Base-by-base conservation (phyloP, 768 basidiomycete genomes). In the Amanita exitialis region DNA sequence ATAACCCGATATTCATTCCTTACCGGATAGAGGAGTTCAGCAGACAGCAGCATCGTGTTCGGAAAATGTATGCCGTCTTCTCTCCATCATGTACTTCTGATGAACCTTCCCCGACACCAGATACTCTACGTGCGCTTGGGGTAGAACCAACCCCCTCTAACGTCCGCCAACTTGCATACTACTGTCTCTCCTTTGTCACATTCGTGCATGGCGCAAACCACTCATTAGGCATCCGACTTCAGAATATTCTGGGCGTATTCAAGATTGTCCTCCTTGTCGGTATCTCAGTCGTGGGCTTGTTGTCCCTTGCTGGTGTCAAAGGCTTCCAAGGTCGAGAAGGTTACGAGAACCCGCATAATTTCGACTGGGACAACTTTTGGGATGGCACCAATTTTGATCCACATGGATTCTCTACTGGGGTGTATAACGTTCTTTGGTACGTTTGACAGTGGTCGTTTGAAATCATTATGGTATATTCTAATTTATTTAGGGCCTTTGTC, bases 361-460 rank as follows among this genome's bases (percentile, higher is more conserved):
- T 79, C 42, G 67, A 67, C 1, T 83, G 82, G 82, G 54, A 64
- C 12, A 71, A 69, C 1, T 66, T 86, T 48, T 87, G 85, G 83
- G 75, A 79, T 53, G 84, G 82, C 0, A 76, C 75, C 36, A 69
- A 67, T 13, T 72, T 66, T 7, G 79, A 72, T 0, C 67, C 68
- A 5, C 87, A 83, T 57, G 77, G 80, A 1, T 78, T 85, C 58
- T 76, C 79, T 0, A 76, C 68, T 10, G 83, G 80, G 3, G 65
- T 88, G 27, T 85, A 83, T 59, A 82, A 74, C 54, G 81, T 86
- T 38, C 81, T 84, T 20, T 88, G 86, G 85, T 83, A 48, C 7
- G 67, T 50, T 36, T 43, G 2, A 1, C 21, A 10, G 30, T 48
- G 4, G 4, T 43, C 3, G 18, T 23, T 16, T 1, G 15, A 3